These are phyloP conservation scores for Lactarius trivialis DNA, from an alignment of 768 basidiomycete species.

Conservation along the genomic window DNA sequence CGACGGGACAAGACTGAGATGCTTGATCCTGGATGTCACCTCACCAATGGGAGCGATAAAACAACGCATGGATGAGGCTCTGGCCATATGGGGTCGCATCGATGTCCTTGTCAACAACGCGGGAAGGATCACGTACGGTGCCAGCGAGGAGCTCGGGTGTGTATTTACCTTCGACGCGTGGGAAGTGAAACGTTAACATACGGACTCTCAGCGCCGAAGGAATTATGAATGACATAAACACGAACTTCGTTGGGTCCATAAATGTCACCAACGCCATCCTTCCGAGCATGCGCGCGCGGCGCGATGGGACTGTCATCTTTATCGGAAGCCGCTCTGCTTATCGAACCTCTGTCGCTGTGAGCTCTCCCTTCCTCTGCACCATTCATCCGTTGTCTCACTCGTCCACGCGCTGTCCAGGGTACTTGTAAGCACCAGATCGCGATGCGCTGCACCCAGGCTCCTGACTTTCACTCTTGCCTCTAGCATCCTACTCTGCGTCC, in stretches of 20 bases:
- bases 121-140: slow-evolving; percentile 1
- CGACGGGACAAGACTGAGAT: not conserved
- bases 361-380: not conserved
- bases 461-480: not conserved
- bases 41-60: slow-evolving; percentile 6
- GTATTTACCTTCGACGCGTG: not conserved
- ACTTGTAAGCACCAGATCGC: not conserved
- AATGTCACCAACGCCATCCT: slow-evolving; percentile 40
- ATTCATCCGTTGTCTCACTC: not conserved
- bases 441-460: too few relatives aligned
- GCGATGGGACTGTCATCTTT: slow-evolving; percentile 33
- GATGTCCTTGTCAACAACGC: too few relatives aligned
- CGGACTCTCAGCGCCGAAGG: not conserved
- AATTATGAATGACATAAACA: slow-evolving; percentile 19
- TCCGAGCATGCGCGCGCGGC: slow-evolving; percentile 35
- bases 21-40: slow-evolving; percentile 10
- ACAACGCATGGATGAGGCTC: not conserved
- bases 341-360: not conserved
- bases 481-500: slow-evolving; percentile 25
- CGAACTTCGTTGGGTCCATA: slow-evolving; percentile 41
- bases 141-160: slow-evolving; percentile 12
- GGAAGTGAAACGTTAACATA: not conserved
- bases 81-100: slow-evolving; percentile 12
- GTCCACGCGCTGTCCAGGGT: not conserved
- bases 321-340: slow-evolving; percentile 34